phyloP scores from a whole-genome alignment of 345 rosid genomes.

The Corchorus olitorius region DNA sequence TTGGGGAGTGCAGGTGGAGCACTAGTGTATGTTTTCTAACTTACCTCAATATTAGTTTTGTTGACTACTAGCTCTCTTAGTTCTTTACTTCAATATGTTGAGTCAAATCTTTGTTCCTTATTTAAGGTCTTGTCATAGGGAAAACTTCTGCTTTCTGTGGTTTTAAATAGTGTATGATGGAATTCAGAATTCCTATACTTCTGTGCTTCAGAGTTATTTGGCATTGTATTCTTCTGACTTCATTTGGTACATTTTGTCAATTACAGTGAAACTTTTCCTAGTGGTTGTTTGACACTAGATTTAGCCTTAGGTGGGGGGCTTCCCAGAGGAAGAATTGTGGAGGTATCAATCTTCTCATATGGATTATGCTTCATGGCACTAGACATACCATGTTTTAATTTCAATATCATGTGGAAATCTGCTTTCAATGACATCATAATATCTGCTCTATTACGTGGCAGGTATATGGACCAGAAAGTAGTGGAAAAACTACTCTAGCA shows the following conservation, averaged over 20 bases:
- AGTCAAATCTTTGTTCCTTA: neutral
- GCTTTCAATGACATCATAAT: neutral
- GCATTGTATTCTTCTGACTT: constrained; percentile 1
- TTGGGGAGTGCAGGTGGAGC: constrained; percentile 97
- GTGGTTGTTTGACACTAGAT: constrained; percentile 92
- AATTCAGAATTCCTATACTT: neutral
- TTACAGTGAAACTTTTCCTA: constrained; percentile 87
- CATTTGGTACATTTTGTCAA: constrained; percentile 18
- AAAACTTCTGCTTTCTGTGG: neutral
- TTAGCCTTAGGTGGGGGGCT: constrained; percentile 97
- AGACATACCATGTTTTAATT: neutral
- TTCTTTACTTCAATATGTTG: neutral
- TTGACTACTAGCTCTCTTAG: neutral
- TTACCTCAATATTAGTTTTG: neutral
- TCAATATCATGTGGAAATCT: neutral
- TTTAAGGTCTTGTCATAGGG: neutral
- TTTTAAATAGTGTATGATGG: neutral
- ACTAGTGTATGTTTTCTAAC: constrained; percentile 63
- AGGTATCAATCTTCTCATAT: constrained; percentile 45
- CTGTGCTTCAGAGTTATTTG: neutral
- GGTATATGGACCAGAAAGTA: constrained; percentile 97
- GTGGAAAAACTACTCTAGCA: constrained; percentile 93
- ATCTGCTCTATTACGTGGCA: constrained; percentile 27
- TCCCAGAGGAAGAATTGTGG: constrained; percentile 93
- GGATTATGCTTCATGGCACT: neutral